Evolutionary conservation across 2,329 filamentous ascomycete species (phyloP).

Genomic region (Apiospora pterosperma): DNA sequence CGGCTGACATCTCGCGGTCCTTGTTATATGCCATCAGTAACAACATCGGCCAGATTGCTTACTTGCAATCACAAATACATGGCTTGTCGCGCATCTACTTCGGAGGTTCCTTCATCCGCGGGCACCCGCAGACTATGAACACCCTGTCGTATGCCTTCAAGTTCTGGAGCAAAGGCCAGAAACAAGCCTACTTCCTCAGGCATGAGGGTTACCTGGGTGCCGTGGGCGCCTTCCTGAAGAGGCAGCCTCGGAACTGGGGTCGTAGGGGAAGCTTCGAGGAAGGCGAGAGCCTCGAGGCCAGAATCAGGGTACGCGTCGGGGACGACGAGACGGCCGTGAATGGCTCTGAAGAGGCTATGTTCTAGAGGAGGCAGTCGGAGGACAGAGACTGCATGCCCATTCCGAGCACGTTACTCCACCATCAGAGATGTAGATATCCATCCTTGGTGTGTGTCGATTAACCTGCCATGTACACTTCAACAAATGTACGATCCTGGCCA

Average conservation of each 20-base stretch:
- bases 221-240: conserved; percentile 89
- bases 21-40: conserved; percentile 94
- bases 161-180: conserved; percentile 92
- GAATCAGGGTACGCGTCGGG: background rate
- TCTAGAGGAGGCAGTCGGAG: background rate
- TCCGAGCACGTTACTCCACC: background rate
- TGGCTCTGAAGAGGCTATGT: conserved; percentile 3
- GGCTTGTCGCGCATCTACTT: conserved; percentile 92
- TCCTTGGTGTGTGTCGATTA: background rate
- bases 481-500: background rate
- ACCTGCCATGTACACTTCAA: background rate
- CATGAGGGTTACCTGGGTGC: conserved; percentile 95
- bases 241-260: conserved; percentile 89
- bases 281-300: conserved; percentile 9
- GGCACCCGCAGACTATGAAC: conserved; percentile 96
- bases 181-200: conserved; percentile 92
- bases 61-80: conserved; percentile 95
- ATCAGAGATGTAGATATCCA: background rate
- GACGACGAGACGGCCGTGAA: background rate
- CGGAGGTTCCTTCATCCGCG: conserved; percentile 92
- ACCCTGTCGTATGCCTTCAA: conserved; percentile 95
- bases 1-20: conserved; percentile 84
- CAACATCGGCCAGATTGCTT: conserved; percentile 97
- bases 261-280: conserved; percentile 73
- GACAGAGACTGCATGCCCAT: background rate